Conservation (phyloP, 495 filamentous ascomycete species). For the Aspergillus wentii region DNA sequence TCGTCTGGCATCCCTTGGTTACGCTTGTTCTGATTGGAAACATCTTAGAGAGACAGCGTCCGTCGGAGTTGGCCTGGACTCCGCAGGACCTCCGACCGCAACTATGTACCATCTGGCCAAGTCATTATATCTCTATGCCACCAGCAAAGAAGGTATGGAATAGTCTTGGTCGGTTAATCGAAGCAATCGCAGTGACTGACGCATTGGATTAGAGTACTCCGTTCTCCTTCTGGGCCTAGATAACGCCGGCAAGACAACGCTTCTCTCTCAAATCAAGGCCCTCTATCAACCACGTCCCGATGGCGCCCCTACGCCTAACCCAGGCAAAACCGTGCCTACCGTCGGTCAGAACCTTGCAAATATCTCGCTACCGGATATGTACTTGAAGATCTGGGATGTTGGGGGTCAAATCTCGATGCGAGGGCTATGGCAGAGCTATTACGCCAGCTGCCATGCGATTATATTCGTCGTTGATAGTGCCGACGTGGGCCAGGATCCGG, state of each 20-base stretch:
- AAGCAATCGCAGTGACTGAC: too few species aligned
- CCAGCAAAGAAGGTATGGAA: slow-evolving; percentile 83
- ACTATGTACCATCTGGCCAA: slow-evolving; percentile 97
- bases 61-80: slow-evolving; percentile 7
- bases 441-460: slow-evolving; percentile 88
- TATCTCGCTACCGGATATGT: slow-evolving; percentile 82
- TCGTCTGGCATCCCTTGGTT: slow-evolving; percentile 5
- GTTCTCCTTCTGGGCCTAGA: slow-evolving; percentile 95
- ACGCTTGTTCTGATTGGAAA: slow-evolving; percentile 15
- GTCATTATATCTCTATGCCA: slow-evolving; percentile 87
- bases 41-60: too few species aligned
- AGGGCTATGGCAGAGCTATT: slow-evolving; percentile 94
- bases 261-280: slow-evolving; percentile 92
- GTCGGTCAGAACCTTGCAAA: slow-evolving; percentile 96
- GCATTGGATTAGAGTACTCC: slow-evolving; percentile 83
- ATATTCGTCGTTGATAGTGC: slow-evolving; percentile 95
- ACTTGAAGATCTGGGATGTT: slow-evolving; percentile 98
- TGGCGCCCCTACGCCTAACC: slow-evolving; percentile 47
- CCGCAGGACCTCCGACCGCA: slow-evolving; percentile 11
- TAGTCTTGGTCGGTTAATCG: too few species aligned
- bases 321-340: slow-evolving; percentile 79
- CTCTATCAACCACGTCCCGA: slow-evolving; percentile 64
- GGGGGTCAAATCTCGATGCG: slow-evolving; percentile 88
- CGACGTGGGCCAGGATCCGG: slow-evolving; percentile 77
- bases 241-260: slow-evolving; percentile 97